Evolutionary conservation across 306 rosid species (phyloP).

Genomic region (Hippophae tibetana): DNA sequence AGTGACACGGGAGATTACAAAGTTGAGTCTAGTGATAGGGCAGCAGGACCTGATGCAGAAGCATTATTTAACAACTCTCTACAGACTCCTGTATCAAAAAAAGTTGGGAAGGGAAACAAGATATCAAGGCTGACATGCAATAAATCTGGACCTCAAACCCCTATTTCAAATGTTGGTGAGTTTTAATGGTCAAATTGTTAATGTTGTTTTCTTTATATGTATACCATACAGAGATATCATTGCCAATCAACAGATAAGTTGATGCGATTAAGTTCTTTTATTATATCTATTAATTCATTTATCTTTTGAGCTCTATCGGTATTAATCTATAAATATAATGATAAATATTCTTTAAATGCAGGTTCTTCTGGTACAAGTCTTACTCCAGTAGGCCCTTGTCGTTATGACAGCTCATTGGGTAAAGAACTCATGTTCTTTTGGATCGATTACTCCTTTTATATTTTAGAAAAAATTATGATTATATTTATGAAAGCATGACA

Average conservation of each 20-base stretch:
- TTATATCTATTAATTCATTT: background rate
- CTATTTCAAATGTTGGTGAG: slow-evolving; percentile 65
- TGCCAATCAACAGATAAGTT: background rate
- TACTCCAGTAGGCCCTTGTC: slow-evolving; percentile 94
- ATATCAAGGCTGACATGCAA: slow-evolving; percentile 54
- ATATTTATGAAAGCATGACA: slow-evolving; percentile 1
- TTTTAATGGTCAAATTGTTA: slow-evolving; percentile 13
- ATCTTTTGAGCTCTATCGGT: slow-evolving; percentile 6
- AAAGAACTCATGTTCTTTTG: slow-evolving; percentile 15
- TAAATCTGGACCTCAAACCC: slow-evolving; percentile 69
- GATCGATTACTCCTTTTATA: background rate
- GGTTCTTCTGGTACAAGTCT: slow-evolving; percentile 70
- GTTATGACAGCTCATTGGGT: slow-evolving; percentile 97
- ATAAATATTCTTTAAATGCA: slow-evolving; percentile 27
- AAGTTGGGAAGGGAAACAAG: slow-evolving; percentile 61
- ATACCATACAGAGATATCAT: background rate
- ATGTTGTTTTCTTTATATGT: slow-evolving; percentile 7
- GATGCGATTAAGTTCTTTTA: slow-evolving; percentile 1
- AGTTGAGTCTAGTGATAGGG: slow-evolving; percentile 56
- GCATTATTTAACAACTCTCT: slow-evolving; percentile 38
- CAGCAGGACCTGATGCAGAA: slow-evolving; percentile 41
- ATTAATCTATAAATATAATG: slow-evolving; percentile 5
- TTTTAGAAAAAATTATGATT: background rate
- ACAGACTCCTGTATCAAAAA: slow-evolving; percentile 67
- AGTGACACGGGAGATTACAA: slow-evolving; percentile 44